Evolutionary conservation across 352 stramenopile species (phyloP), one percentile per base, ranked within the genome.

Genomic region (Thalassiosira mediterranea): DNA sequence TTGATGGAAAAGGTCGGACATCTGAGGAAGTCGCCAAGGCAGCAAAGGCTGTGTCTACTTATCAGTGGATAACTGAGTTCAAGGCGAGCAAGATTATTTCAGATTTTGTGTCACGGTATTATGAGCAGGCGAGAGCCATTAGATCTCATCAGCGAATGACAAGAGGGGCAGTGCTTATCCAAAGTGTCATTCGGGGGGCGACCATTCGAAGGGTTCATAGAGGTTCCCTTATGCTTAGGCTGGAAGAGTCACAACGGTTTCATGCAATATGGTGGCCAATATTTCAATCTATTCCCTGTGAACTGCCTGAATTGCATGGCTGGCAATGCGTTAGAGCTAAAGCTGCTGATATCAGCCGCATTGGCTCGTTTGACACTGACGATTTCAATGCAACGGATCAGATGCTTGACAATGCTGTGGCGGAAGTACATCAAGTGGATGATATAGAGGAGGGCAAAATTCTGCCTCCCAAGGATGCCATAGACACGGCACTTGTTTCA

Each of bases 211-310:
- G 51, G 38, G 11, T 74, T 7, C 52, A 70, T 32, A 8, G 0
- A 32, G 29, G 49, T 46, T 1, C 28, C 0, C 11, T 80, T 4
- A 15, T 52, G 1, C 38, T 42, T 28, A 21, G 56, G 38, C 25
- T 74, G 3, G 62, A 80, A 54, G 54, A 80, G 26, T 73, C 63
- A 4, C 53, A 70, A 4, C 53, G 32, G 2, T 80, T 80, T 29
- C 3, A 21, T 54, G 21, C 37, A 8, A 53, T 72, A 17, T 80
- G 71, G 71, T 44, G 19, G 4, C 2, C 10, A n/a, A n/a, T n/a
- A n/a, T n/a, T 19, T 32, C 25, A 32, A 47, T 74, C 52, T 3
- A 23, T 4, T 54, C 28, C 17, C 1, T 58, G 2, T 15, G 5
- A 10, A 58, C 13, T 15, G 1, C 2, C 3, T 2, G 8, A 1